Evolutionary conservation across 2,329 filamentous ascomycete species (phyloP).

Genomic region (Pseudogymnoascus sp.): DNA sequence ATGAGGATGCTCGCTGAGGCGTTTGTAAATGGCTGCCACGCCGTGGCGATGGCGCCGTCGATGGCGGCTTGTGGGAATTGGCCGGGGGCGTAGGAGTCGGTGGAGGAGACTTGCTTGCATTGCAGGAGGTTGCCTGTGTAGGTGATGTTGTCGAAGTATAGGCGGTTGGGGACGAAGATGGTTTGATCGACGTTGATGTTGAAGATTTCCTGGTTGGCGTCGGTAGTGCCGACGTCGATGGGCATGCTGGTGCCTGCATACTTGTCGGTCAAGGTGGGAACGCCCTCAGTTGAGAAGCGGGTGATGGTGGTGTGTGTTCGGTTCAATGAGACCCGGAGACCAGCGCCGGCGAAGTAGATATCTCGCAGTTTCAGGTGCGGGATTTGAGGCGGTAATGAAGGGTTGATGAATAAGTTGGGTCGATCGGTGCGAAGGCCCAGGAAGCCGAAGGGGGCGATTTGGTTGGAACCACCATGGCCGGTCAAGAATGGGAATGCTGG

Average conservation of each 20-base stretch:
- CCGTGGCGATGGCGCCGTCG: conserved; percentile 59
- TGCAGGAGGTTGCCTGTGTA: conserved; percentile 56
- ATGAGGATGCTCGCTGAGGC: conserved; percentile 49
- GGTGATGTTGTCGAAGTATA: conserved; percentile 47
- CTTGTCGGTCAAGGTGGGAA: conserved; percentile 45
- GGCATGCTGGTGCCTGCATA: conserved; percentile 50
- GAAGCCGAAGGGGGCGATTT: conserved; percentile 61
- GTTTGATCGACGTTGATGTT: conserved; percentile 41
- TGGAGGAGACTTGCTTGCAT: conserved; percentile 48
- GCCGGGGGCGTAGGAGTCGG: conserved; percentile 46
- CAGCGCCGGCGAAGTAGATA: conserved; percentile 61
- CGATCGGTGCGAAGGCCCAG: conserved; percentile 55
- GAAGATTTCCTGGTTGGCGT: conserved; percentile 36
- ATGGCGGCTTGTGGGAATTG: conserved; percentile 63
- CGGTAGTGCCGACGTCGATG: conserved; percentile 45
- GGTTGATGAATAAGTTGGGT: conserved; percentile 55
- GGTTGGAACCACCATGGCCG: conserved; percentile 61
- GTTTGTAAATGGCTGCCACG: conserved; percentile 57
- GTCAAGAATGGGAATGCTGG: conserved; percentile 65
- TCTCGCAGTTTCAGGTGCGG: conserved; percentile 52
- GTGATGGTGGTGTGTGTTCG: conserved; percentile 56
- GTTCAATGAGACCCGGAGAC: conserved; percentile 54
- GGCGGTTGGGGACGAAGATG: conserved; percentile 51
- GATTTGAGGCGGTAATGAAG: conserved; percentile 54
- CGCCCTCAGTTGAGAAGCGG: conserved; percentile 38